Evolutionary conservation across 768 basidiomycete species (phyloP).

Genomic region (Tulasnella calospora): DNA sequence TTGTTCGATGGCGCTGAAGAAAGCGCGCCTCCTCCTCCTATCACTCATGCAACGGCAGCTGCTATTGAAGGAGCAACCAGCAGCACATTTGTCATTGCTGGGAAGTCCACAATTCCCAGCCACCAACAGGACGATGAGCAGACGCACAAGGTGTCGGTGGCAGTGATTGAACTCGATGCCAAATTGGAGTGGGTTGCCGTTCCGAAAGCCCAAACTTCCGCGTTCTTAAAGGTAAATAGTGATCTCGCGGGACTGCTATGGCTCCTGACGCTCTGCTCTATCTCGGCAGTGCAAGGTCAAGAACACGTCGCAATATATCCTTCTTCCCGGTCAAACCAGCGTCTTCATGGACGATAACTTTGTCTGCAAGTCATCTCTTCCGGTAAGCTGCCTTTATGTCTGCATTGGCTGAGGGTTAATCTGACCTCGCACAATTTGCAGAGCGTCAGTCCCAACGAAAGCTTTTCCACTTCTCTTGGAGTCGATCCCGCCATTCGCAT

Average conservation of each 20-base stretch:
- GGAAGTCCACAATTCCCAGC: conserved; percentile 20
- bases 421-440: not conserved
- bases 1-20: conserved; percentile 8
- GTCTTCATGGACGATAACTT: conserved; percentile 30
- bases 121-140: not conserved
- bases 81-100: conserved; percentile 24
- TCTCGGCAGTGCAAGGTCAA: conserved; percentile 20
- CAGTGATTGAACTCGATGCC: conserved; percentile 23
- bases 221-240: conserved; percentile 14
- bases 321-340: conserved; percentile 25
- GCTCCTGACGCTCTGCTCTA: not conserved
- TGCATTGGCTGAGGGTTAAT: not conserved
- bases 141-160: conserved; percentile 24
- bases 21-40: not conserved
- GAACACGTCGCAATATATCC: conserved; percentile 21
- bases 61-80: conserved; percentile 25
- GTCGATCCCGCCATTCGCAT: conserved; percentile 29
- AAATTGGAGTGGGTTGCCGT: conserved; percentile 29
- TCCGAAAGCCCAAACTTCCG: conserved; percentile 11
- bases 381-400: not conserved
- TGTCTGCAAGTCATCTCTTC: conserved; percentile 28
- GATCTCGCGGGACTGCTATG: not conserved
- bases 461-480: conserved; percentile 28
- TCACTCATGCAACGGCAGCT: not conserved
- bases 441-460: conserved; percentile 23